A percentile compares a stretch with the other conserved stretches of the same genome.
Evolutionary conservation across 1,139 yeast species (phyloP).

Genomic region (Meyerozyma smithsonii): DNA sequence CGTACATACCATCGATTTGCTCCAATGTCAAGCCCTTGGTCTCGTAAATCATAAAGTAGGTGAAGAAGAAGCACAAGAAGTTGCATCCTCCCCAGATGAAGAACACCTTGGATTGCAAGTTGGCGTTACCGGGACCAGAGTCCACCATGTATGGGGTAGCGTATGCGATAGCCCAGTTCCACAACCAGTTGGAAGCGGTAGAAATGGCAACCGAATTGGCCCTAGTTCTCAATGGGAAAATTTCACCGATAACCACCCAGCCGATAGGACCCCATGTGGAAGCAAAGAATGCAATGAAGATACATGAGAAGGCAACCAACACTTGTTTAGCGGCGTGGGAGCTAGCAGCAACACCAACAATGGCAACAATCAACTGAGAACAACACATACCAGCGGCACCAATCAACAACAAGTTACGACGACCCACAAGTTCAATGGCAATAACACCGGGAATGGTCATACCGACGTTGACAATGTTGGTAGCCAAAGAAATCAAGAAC

Average conservation of each 20-base stretch:
- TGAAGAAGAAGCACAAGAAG: constrained; percentile 42
- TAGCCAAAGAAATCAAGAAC: constrained; percentile 31
- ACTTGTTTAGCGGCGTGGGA: constrained; percentile 48
- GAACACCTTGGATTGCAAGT: constrained; percentile 64
- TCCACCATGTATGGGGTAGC: constrained; percentile 71
- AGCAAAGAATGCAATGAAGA: constrained; percentile 70
- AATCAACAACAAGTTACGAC: constrained; percentile 25
- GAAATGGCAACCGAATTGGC: constrained; percentile 72
- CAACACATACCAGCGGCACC: constrained; percentile 21
- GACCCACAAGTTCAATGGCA: constrained; percentile 12
- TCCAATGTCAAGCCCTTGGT: constrained; percentile 46
- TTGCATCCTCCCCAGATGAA: constrained; percentile 73
- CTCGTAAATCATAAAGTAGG: constrained; percentile 39
- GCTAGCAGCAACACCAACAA: constrained; percentile 21
- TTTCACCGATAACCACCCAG: constrained; percentile 76
- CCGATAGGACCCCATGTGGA: constrained; percentile 78
- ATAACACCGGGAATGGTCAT: constrained; percentile 23
- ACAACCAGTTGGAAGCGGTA: constrained; percentile 78
- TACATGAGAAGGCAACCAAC: constrained; percentile 63
- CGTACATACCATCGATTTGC: constrained; percentile 43
- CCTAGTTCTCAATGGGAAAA: constrained; percentile 66
- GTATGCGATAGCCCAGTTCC: constrained; percentile 68
- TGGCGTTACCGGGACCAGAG: constrained; percentile 56
- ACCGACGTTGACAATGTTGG: constrained; percentile 34
- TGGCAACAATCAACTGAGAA: constrained; percentile 22